Conservation (phyloP, 208 protist species). For the Angomonas deanei region DNA sequence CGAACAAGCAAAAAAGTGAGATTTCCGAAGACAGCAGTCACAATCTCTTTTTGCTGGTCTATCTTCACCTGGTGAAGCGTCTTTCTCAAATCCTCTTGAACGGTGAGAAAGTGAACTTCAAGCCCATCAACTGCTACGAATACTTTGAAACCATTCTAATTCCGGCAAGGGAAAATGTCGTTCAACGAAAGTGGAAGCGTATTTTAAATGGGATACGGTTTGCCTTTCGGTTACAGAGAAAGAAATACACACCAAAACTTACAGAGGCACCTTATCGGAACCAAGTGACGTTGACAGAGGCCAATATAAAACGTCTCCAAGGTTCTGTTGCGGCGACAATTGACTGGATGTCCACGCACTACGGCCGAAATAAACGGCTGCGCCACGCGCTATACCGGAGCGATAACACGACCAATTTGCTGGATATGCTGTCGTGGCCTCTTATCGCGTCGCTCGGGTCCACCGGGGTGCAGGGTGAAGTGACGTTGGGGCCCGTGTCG, state of each 20-base stretch:
- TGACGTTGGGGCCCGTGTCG: no score
- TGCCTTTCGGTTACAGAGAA: background rate
- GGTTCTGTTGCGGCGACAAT: slow-evolving; percentile 22
- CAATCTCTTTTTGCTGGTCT: background rate
- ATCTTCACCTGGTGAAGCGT: background rate
- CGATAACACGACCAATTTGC: slow-evolving; percentile 23
- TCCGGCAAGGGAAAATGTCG: background rate
- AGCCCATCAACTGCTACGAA: background rate
- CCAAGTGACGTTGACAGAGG: background rate
- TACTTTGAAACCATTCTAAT: background rate
- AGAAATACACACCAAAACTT: background rate
- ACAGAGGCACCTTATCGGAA: background rate
- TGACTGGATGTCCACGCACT: slow-evolving; percentile 37
- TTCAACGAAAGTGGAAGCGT: background rate
- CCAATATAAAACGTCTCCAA: slow-evolving; percentile 8
- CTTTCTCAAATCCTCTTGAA: slow-evolving; percentile 2
- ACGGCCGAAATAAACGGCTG: slow-evolving; percentile 17
- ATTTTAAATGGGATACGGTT: background rate
- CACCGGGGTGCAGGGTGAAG: no score
- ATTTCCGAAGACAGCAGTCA: background rate
- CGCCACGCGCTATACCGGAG: slow-evolving; percentile 39
- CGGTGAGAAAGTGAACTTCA: background rate
- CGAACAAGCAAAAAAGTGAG: background rate
- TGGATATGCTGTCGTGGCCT: slow-evolving; percentile 44
- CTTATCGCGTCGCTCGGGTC: slow-evolving; percentile 26